These are phyloP conservation scores for Scortechinia acanthostroma DNA, from an alignment of 2,329 filamentous ascomycete genomes.

Conservation along the genomic window DNA sequence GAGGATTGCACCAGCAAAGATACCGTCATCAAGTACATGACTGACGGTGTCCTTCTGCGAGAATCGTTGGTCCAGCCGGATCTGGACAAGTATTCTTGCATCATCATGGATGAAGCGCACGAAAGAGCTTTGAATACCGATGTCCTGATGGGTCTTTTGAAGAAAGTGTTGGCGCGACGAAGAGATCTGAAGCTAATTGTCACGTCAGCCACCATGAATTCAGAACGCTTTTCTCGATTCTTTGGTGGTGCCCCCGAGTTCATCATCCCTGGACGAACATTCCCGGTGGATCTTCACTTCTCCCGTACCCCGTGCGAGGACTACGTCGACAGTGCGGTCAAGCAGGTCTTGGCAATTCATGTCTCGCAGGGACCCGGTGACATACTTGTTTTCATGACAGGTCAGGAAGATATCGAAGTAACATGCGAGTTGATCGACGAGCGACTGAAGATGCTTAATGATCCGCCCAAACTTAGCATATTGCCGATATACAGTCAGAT, in stretches of 20 bases:
- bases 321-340: constrained; percentile 65
- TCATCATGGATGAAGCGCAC: constrained; percentile 1
- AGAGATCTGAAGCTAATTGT: constrained; percentile 1
- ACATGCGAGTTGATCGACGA: constrained; percentile 64
- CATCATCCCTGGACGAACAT: constrained; percentile 1
- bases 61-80: not conserved
- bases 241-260: not conserved
- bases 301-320: constrained; percentile 62
- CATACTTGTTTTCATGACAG: constrained; percentile 69
- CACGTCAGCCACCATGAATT: constrained; percentile 2
- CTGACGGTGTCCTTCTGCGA: constrained; percentile 12
- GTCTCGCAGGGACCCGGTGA: constrained; percentile 61
- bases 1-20: constrained; percentile 66
- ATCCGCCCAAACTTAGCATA: constrained; percentile 49
- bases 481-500: constrained; percentile 2
- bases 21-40: constrained; percentile 69
- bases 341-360: constrained; percentile 64
- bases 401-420: constrained; percentile 66
- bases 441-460: constrained; percentile 53
- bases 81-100: constrained; percentile 2
- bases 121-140: not conserved
- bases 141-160: not conserved
- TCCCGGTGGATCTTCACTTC: constrained; percentile 13
- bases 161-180: not conserved
- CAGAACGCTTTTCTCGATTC: not conserved